These are phyloP conservation scores for Jacaranda mimosifolia DNA, from an alignment of 257 asterid species.

Conservation along the genomic window DNA sequence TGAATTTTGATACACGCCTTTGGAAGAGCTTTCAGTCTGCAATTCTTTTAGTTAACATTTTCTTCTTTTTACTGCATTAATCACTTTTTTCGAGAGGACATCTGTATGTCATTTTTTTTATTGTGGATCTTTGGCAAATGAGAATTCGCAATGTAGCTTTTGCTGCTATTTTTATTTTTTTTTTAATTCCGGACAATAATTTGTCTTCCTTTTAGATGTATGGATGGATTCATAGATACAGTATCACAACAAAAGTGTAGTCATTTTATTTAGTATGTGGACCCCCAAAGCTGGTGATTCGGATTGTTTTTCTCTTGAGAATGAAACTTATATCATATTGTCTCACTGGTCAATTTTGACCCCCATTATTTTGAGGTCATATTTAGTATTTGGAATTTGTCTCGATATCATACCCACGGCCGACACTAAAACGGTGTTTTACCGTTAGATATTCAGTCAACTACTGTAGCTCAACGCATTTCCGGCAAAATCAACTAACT, in stretches of 20 bases:
- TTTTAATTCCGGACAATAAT: neutral
- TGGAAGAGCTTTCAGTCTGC: conserved; percentile 8
- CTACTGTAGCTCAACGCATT: too few relatives aligned
- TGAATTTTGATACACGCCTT: neutral
- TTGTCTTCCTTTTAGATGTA: neutral
- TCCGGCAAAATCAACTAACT: too few relatives aligned
- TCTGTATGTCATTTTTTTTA: neutral
- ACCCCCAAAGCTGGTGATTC: too few relatives aligned
- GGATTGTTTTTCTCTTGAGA: too few relatives aligned
- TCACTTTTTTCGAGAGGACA: neutral
- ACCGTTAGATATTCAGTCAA: too few relatives aligned
- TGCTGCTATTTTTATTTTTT: neutral
- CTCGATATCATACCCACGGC: too few relatives aligned
- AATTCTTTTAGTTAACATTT: neutral
- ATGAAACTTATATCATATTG: too few relatives aligned
- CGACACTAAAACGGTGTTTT: too few relatives aligned
- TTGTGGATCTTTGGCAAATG: neutral
- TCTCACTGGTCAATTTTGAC: too few relatives aligned
- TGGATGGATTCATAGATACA: neutral
- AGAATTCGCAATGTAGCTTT: neutral
- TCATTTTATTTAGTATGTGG: too few relatives aligned
- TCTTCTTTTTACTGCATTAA: neutral
- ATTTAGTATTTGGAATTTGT: too few relatives aligned
- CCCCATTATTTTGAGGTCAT: too few relatives aligned
- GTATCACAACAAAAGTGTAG: neutral